A percentile compares a stretch with the other conserved stretches of the same genome.
Evolutionary conservation across 805 yeast genomes (phyloP).

Genomic region (Zygosaccharomyces kombuchaensis): DNA sequence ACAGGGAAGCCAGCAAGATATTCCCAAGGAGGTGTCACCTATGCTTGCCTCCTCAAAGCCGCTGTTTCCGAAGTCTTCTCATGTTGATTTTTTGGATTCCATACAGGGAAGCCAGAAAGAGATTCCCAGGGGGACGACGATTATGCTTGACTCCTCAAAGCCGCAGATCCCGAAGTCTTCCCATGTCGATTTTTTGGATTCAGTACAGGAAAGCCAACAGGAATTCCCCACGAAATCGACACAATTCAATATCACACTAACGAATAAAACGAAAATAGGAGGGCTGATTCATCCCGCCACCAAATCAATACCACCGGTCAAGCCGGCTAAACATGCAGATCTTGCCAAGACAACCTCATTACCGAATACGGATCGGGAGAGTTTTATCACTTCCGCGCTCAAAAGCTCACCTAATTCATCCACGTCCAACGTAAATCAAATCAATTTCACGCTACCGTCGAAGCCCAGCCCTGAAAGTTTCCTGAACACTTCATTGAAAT

Average conservation of each 20-base stretch:
- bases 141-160: no score
- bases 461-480: conserved; percentile 17
- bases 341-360: not conserved
- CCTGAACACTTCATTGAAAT: conserved; percentile 22
- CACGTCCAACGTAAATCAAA: not conserved
- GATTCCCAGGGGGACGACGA: no score
- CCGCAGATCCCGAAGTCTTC: no score
- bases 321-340: not conserved
- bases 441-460: not conserved
- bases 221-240: not conserved
- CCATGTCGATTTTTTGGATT: not conserved
- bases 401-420: not conserved
- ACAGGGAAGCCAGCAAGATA: conserved; percentile 11
- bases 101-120: conserved; percentile 13
- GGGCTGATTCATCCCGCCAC: not conserved
- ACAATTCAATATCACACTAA: not conserved
- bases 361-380: not conserved
- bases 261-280: not conserved
- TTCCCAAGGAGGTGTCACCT: no score
- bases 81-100: conserved; percentile 23
- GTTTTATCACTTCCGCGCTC: conserved; percentile 1
- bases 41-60: no score
- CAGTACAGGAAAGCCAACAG: not conserved
- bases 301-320: not conserved
- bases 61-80: not conserved